Percentiles rank a stretch among this genome's conserved stretches.
Conservation (phyloP, 2,329 filamentous ascomycete genomes). For the Colletotrichum sp. region DNA sequence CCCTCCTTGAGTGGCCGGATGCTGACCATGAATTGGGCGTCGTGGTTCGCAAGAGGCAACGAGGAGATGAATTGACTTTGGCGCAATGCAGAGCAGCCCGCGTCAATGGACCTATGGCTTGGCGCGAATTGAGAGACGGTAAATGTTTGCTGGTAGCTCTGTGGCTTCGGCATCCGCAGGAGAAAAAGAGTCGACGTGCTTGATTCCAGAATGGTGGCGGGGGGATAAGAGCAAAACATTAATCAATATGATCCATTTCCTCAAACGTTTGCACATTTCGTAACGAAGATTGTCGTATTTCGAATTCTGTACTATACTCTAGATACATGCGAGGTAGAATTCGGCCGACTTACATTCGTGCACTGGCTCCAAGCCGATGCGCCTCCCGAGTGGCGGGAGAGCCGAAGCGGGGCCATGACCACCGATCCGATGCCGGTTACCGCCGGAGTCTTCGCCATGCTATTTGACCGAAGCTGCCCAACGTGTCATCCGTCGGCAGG, state of each 20-base stretch:
- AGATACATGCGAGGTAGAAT: rapidly evolving
- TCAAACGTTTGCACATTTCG: rapidly evolving
- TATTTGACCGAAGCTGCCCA: not conserved
- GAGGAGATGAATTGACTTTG: not conserved
- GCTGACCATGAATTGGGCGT: not conserved
- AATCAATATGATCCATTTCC: rapidly evolving
- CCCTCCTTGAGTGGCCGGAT: not conserved
- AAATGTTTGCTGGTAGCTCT: not conserved
- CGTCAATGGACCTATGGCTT: not conserved
- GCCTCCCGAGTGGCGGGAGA: not conserved
- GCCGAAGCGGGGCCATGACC: not conserved
- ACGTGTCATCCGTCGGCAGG: not conserved
- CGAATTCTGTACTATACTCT: not conserved
- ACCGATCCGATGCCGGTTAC: not conserved
- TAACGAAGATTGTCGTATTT: rapidly evolving
- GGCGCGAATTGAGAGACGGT: not conserved
- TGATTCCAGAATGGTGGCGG: not conserved
- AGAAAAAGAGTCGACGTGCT: not conserved
- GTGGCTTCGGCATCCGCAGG: not conserved
- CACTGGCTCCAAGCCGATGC: not conserved
- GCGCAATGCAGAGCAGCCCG: not conserved
- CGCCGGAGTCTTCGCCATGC: not conserved
- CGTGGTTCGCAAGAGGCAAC: not conserved
- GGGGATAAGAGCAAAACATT: rapidly evolving
- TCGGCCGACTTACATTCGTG: not conserved